A percentile compares a stretch with the other conserved stretches of the same genome.
Evolutionary conservation across 148 eudicot genomes (phyloP).

Genomic region (Rhododendron kiyosumense): DNA sequence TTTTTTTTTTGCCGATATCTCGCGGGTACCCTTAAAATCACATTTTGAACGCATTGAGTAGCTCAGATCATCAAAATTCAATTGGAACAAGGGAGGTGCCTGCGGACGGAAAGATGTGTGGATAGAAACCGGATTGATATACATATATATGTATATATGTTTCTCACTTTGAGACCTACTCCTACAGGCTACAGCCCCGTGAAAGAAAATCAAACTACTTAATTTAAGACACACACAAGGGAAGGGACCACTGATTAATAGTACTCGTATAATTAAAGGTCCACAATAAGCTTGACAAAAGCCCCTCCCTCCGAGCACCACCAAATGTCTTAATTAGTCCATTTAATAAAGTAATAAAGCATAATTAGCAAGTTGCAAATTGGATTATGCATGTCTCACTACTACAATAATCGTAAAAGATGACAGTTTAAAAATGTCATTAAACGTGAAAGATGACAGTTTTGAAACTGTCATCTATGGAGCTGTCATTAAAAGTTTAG

Average conservation of each 20-base stretch:
- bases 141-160: neutral
- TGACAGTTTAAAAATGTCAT: too few relatives aligned
- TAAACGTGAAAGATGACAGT: too few relatives aligned
- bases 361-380: neutral
- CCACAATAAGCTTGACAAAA: neutral
- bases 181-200: neutral
- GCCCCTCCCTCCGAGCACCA: neutral
- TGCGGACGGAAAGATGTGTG: too few relatives aligned
- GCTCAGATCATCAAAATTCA: too few relatives aligned
- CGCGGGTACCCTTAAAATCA: too few relatives aligned
- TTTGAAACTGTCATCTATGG: too few relatives aligned
- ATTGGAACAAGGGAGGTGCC: too few relatives aligned
- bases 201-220: neutral
- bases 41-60: too few relatives aligned
- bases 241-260: neutral
- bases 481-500: too few relatives aligned
- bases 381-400: neutral
- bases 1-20: too few relatives aligned
- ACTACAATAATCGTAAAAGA: too few relatives aligned
- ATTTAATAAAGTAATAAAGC: neutral
- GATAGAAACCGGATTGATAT: too few relatives aligned
- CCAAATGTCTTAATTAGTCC: conserved; percentile 1
- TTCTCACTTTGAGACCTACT: neutral
- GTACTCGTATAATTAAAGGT: neutral
- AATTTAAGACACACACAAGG: neutral